Evolutionary conservation across 1,139 yeast genomes (phyloP), one percentile per base, ranked within the genome.

Genomic region (Sugiyamaella japonica): DNA sequence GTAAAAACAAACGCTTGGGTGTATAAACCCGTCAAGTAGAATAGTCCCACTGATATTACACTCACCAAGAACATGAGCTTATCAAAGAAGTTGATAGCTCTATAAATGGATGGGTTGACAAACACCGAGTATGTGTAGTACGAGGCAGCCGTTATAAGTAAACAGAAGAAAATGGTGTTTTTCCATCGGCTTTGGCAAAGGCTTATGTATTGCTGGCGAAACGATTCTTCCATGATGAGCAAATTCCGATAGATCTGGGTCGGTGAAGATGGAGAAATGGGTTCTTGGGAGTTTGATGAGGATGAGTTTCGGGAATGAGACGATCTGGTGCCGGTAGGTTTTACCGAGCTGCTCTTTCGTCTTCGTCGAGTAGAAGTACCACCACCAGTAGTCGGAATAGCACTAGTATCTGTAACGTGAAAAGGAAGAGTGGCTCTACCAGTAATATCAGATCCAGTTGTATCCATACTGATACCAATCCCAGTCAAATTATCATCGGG

Each of bases 1-100:
- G 97, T 96, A 46, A 85, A 75, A 8, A 88, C 87, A 57, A 93
- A 86, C 0, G 97, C 89, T 59, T 93, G 82, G 57, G 81, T 83
- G 69, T 91, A 91, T 70, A 90, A 95, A 1, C 98, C 99, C 28
- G 96, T 86, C 38, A 93, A 73, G 65, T 87, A 90, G 70, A 89
- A 93, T 44, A 93, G 74, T 45, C 84, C 78, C 53, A 90, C 73
- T 0, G 97, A 87, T 38, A 90, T 83, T 13, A 80, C 62, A 23
- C 86, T 80, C 43, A 91, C 87, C 25, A 88, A 73, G 28, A 88
- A 77, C 12, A 82, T 70, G 50, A 91, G 81, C 63, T 86, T 84
- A 68, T 56, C 82, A 61, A 68, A 49, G 32, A 73, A 65, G 40
- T 66, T 65, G 32, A 73, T 61, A 50, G 69, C 64, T 7, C 68